These are phyloP conservation scores for Colletotrichum sidae DNA, from an alignment of 2,329 filamentous ascomycete species.

Conservation along the genomic window DNA sequence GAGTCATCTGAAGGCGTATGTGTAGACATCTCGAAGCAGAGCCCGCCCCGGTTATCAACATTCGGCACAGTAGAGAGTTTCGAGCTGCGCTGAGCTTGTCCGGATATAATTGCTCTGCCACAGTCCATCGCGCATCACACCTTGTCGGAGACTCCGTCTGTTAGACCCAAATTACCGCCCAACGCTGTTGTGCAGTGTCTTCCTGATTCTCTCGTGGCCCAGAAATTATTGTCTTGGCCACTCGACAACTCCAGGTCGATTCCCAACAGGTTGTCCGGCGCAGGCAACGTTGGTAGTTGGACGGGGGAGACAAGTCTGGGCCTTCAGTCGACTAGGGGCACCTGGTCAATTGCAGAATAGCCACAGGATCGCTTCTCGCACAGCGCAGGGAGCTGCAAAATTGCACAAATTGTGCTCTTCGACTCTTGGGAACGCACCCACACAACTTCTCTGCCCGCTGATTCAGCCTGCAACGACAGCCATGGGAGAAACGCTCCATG, in stretches of 20 bases:
- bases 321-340: constrained; percentile 30
- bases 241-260: neutral
- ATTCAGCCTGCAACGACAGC: constrained; percentile 5
- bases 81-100: too few species aligned
- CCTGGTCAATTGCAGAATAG: constrained; percentile 24
- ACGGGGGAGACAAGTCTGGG: constrained; percentile 18
- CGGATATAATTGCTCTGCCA: too few species aligned
- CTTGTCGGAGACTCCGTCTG: too few species aligned
- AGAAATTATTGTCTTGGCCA: too few species aligned
- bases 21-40: too few species aligned
- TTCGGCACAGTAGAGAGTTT: too few species aligned
- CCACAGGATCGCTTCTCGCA: constrained; percentile 23
- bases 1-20: constrained; percentile 20
- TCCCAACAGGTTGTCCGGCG: constrained; percentile 15
- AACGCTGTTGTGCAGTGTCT: too few species aligned
- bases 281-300: constrained; percentile 11
- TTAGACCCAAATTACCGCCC: too few species aligned
- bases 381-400: constrained; percentile 22
- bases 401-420: constrained; percentile 13
- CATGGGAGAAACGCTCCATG: constrained; percentile 42
- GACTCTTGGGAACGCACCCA: neutral
- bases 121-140: too few species aligned
- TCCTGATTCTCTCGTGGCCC: too few species aligned
- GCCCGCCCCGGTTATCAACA: too few species aligned
- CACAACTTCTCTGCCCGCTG: constrained; percentile 9